Percentiles rank a stretch among this genome's conserved stretches.
Evolutionary conservation across 441 rosid genomes (phyloP).

Genomic region (Breynia disticha): DNA sequence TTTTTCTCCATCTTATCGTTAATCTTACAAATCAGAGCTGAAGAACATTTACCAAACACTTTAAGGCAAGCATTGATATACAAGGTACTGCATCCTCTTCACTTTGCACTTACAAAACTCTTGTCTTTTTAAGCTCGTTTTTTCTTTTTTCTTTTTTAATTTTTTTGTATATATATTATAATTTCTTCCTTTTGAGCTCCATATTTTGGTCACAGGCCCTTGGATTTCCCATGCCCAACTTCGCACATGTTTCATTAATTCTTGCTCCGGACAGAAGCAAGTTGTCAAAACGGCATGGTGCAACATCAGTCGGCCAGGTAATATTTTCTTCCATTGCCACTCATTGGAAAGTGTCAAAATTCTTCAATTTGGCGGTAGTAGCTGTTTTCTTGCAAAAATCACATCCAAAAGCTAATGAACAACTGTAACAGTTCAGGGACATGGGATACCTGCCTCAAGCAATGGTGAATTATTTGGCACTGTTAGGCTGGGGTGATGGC

Average conservation of each 20-base stretch:
- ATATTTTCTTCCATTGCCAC: conserved; percentile 6
- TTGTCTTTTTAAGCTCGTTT: neutral
- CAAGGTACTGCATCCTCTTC: conserved; percentile 37
- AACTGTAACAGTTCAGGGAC: conserved; percentile 58
- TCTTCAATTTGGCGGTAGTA: neutral
- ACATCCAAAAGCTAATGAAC: conserved; percentile 6
- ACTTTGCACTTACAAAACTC: neutral
- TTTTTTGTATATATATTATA: neutral
- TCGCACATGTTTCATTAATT: conserved; percentile 91
- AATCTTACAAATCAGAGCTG: conserved; percentile 50
- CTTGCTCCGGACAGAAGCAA: conserved; percentile 95
- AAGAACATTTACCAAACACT: conserved; percentile 91
- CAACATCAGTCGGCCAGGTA: conserved; percentile 94
- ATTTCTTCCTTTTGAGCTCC: neutral
- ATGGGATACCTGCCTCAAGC: conserved; percentile 92
- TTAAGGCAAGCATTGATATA: conserved; percentile 85
- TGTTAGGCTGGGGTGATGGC: conserved; percentile 97
- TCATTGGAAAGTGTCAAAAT: conserved; percentile 1
- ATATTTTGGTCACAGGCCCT: conserved; percentile 53
- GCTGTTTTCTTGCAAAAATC: conserved; percentile 5
- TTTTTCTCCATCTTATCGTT: conserved; percentile 9
- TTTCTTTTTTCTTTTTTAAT: neutral
- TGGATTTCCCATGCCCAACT: conserved; percentile 77
- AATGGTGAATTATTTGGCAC: conserved; percentile 91
- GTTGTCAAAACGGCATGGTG: conserved; percentile 91